Conservation (phyloP, 257 asterid genomes). For the Fraxinus cuspidata region DNA sequence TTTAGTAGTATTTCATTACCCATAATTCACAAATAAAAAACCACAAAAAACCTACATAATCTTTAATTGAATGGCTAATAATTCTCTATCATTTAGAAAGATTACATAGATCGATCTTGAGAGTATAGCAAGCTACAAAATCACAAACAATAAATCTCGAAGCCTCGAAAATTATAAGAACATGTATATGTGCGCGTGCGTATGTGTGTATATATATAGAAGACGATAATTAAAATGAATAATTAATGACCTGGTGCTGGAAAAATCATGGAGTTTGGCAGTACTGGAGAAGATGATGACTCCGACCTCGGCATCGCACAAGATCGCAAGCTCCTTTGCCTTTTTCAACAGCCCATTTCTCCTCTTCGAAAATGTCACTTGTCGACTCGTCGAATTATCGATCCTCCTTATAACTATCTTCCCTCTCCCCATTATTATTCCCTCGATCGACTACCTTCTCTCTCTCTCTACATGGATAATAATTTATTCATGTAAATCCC, state of each 20-base stretch:
- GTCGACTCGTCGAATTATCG: slow-evolving; percentile 46
- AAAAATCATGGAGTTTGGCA: slow-evolving; percentile 41
- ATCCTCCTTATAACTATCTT: slow-evolving; percentile 44
- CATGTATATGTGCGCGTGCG: no score
- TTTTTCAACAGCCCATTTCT: slow-evolving; percentile 46
- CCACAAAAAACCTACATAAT: background rate
- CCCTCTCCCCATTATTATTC: slow-evolving; percentile 43
- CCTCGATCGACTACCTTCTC: no score
- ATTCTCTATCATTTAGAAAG: no score
- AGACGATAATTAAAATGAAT: background rate
- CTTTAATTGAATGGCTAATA: background rate
- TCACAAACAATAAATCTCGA: background rate
- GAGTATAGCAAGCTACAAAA: background rate
- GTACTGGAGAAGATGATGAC: slow-evolving; percentile 52
- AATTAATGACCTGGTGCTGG: slow-evolving; percentile 32
- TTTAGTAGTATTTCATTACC: background rate
- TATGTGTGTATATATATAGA: no score
- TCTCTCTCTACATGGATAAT: background rate
- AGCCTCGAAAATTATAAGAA: background rate
- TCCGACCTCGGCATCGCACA: slow-evolving; percentile 47
- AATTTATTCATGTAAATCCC: background rate
- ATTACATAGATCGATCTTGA: background rate
- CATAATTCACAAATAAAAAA: background rate
- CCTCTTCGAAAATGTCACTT: slow-evolving; percentile 51
- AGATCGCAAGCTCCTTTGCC: slow-evolving; percentile 44